These are phyloP conservation scores for Primulina eburnea DNA, from an alignment of 257 asterid species.

Conservation along the genomic window DNA sequence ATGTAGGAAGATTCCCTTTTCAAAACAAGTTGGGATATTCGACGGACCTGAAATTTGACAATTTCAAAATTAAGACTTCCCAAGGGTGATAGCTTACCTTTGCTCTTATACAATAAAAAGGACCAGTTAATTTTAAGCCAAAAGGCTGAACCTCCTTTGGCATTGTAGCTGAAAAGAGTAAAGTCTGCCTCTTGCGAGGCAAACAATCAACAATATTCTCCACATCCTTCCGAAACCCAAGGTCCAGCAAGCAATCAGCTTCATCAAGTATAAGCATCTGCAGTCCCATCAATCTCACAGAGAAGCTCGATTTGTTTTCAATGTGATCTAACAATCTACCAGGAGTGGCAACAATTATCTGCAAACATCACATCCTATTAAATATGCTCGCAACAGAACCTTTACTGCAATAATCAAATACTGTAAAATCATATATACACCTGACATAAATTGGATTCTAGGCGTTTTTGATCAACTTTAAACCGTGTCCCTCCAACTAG, in stretches of 20 bases:
- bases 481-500: slow-evolving; percentile 92
- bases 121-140: background rate
- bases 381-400: background rate
- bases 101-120: too few species aligned
- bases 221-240: slow-evolving; percentile 86
- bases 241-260: slow-evolving; percentile 82
- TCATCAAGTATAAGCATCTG: slow-evolving; percentile 90
- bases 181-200: slow-evolving; percentile 82
- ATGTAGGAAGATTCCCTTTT: slow-evolving; percentile 77
- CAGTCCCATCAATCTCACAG: slow-evolving; percentile 84
- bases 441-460: slow-evolving; percentile 78
- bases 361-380: slow-evolving; percentile 31
- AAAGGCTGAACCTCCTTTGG: slow-evolving; percentile 76
- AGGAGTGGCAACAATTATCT: slow-evolving; percentile 95
- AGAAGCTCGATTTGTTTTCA: slow-evolving; percentile 87
- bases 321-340: slow-evolving; percentile 94
- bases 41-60: slow-evolving; percentile 68
- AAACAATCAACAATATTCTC: slow-evolving; percentile 91
- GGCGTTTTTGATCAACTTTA: slow-evolving; percentile 71
- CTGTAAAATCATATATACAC: slow-evolving; percentile 29
- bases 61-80: slow-evolving; percentile 19
- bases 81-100: too few species aligned
- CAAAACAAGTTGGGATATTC: slow-evolving; percentile 81
- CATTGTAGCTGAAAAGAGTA: slow-evolving; percentile 80
- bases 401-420: background rate